A percentile compares a stretch with the other conserved stretches of the same genome.
Evolutionary conservation across 768 basidiomycete species (phyloP).

Genomic region (Naganishia onofrii): DNA sequence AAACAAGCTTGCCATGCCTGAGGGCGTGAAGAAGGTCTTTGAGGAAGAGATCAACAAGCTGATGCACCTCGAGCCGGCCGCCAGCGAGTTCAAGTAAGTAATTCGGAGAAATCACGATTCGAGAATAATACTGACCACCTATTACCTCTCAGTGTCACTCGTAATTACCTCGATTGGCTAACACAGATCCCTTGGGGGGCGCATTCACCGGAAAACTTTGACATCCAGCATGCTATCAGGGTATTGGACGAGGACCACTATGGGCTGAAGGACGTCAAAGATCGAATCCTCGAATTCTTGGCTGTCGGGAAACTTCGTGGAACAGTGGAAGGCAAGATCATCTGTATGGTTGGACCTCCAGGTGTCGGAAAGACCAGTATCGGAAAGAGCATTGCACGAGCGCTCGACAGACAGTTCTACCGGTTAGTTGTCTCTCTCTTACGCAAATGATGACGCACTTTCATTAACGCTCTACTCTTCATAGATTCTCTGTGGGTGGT

Average conservation of each 20-base stretch:
- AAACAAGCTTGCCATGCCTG: slow-evolving; percentile 78
- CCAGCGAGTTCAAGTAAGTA: slow-evolving; percentile 73
- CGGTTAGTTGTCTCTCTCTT: slow-evolving; percentile 49
- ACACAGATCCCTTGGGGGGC: slow-evolving; percentile 91
- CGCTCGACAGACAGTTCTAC: slow-evolving; percentile 88
- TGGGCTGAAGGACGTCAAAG: slow-evolving; percentile 85
- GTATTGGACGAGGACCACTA: slow-evolving; percentile 96
- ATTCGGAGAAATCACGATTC: no score
- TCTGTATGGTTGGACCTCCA: slow-evolving; percentile 92
- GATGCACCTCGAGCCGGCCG: slow-evolving; percentile 80
- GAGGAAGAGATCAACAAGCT: slow-evolving; percentile 93
- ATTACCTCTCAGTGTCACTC: slow-evolving; percentile 61
- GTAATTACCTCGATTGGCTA: slow-evolving; percentile 79
- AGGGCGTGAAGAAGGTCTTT: slow-evolving; percentile 83
- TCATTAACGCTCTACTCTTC: background rate
- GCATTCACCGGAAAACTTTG: slow-evolving; percentile 88
- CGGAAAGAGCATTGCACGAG: slow-evolving; percentile 89
- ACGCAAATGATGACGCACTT: no score
- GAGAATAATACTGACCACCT: background rate
- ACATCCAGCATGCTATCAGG: slow-evolving; percentile 71
- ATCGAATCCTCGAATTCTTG: slow-evolving; percentile 90
- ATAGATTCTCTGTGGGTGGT: slow-evolving; percentile 82
- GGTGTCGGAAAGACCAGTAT: slow-evolving; percentile 97
- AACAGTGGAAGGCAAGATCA: slow-evolving; percentile 94
- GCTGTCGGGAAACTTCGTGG: slow-evolving; percentile 93